phyloP scores from a whole-genome alignment of 2,329 filamentous ascomycete species.

The Herpomyces periplanetae region DNA sequence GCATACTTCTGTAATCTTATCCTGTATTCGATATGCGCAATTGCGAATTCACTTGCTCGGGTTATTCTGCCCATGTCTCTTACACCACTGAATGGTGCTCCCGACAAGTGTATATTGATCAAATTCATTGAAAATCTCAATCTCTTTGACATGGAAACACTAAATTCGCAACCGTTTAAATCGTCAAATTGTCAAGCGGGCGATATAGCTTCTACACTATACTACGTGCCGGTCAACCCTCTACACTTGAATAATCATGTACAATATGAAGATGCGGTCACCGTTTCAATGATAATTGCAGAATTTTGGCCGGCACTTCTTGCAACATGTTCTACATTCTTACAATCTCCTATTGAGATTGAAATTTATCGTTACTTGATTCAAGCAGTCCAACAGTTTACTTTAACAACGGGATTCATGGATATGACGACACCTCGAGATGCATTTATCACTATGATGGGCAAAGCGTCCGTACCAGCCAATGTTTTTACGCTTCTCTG shows the following conservation, averaged over 20 bases:
- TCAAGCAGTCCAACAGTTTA: slow-evolving; percentile 67
- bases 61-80: slow-evolving; percentile 53
- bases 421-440: slow-evolving; percentile 54
- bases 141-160: neutral
- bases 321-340: slow-evolving; percentile 71
- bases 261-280: slow-evolving; percentile 25
- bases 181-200: slow-evolving; percentile 8
- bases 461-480: slow-evolving; percentile 62
- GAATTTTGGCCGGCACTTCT: slow-evolving; percentile 83
- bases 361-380: slow-evolving; percentile 80
- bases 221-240: slow-evolving; percentile 48
- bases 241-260: slow-evolving; percentile 31
- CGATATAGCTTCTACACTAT: slow-evolving; percentile 9
- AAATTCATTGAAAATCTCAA: neutral
- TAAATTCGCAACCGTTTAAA: slow-evolving; percentile 5
- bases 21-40: slow-evolving; percentile 46
- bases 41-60: slow-evolving; percentile 70
- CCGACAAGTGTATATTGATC: neutral
- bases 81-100: neutral
- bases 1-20: slow-evolving; percentile 77
- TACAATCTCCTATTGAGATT: slow-evolving; percentile 61
- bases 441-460: slow-evolving; percentile 68
- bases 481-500: slow-evolving; percentile 13
- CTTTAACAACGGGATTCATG: slow-evolving; percentile 64
- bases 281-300: slow-evolving; percentile 45